These are phyloP conservation scores for Strigomonas culicis DNA, from an alignment of 208 protist genomes.

Conservation along the genomic window DNA sequence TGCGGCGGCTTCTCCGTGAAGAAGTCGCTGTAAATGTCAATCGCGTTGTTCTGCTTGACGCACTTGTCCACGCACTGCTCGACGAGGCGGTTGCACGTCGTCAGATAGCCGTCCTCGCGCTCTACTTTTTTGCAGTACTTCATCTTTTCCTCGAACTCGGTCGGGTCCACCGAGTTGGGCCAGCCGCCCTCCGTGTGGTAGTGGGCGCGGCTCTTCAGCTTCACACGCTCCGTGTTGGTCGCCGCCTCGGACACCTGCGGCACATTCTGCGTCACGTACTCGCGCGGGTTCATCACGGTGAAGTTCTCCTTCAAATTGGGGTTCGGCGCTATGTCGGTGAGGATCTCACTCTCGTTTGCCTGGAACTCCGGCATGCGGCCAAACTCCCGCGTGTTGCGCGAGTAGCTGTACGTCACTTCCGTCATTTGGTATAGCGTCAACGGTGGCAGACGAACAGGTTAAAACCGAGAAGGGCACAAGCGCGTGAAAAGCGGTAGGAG, in stretches of 20 bases:
- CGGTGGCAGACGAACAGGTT: too few species aligned
- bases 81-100: constrained; percentile 84
- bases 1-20: constrained; percentile 81
- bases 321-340: constrained; percentile 88
- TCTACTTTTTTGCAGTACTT: constrained; percentile 97
- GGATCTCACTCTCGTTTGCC: constrained; percentile 88
- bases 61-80: constrained; percentile 87
- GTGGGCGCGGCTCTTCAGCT: constrained; percentile 89
- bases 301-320: constrained; percentile 67
- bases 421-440: too few species aligned
- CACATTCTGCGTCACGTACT: constrained; percentile 91
- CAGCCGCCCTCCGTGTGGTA: constrained; percentile 95
- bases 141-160: constrained; percentile 94
- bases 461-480: too few species aligned
- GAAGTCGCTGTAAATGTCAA: constrained; percentile 97
- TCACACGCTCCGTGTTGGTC: constrained; percentile 94
- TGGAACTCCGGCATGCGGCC: constrained; percentile 91
- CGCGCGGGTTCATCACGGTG: constrained; percentile 76
- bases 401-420: constrained; percentile 93
- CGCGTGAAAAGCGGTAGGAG: too few species aligned
- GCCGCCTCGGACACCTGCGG: constrained; percentile 90
- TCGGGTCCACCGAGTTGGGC: constrained; percentile 95
- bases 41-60: constrained; percentile 96
- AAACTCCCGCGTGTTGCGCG: constrained; percentile 88
- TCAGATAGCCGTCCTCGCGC: constrained; percentile 93